phyloP scores from a whole-genome alignment of 1,284 basidiomycete species.

The Albatrellus sp. region DNA sequence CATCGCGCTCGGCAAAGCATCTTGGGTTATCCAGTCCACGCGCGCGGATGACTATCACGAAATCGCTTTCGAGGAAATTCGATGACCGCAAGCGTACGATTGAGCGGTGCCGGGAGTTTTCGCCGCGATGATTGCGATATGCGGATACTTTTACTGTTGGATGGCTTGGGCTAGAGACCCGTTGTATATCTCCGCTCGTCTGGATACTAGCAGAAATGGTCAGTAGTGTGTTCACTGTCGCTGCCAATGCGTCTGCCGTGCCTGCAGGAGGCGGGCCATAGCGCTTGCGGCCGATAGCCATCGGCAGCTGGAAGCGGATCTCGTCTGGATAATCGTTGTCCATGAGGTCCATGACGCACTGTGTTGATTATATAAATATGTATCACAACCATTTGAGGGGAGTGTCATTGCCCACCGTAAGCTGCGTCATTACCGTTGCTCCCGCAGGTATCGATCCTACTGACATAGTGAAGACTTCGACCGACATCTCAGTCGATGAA shows the following conservation, averaged over 20 bases:
- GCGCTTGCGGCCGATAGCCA: slow-evolving; percentile 30
- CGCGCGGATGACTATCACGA: slow-evolving; percentile 32
- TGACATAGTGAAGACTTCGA: slow-evolving; percentile 44
- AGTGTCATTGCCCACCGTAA: slow-evolving; percentile 26
- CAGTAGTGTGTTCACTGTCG: slow-evolving; percentile 23
- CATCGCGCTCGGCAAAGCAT: slow-evolving; percentile 37
- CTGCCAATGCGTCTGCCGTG: slow-evolving; percentile 19
- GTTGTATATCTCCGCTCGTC: slow-evolving; percentile 27
- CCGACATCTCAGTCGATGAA: not conserved
- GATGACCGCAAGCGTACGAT: slow-evolving; percentile 24
- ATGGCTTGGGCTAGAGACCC: slow-evolving; percentile 30
- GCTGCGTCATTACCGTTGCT: slow-evolving; percentile 24
- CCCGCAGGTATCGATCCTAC: slow-evolving; percentile 35
- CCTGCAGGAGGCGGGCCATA: slow-evolving; percentile 32
- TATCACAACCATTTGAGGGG: not conserved
- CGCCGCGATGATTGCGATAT: slow-evolving; percentile 22
- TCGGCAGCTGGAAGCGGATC: slow-evolving; percentile 38
- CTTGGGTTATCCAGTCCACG: slow-evolving; percentile 35
- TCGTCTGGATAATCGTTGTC: slow-evolving; percentile 33
- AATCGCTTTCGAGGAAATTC: slow-evolving; percentile 30
- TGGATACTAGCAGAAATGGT: slow-evolving; percentile 31
- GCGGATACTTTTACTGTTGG: slow-evolving; percentile 16
- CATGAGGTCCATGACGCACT: slow-evolving; percentile 28
- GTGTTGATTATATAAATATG: not conserved
- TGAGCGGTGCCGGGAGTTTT: slow-evolving; percentile 26